phyloP scores from a whole-genome alignment of 352 stramenopile genomes.

The Ophiocytium majus region DNA sequence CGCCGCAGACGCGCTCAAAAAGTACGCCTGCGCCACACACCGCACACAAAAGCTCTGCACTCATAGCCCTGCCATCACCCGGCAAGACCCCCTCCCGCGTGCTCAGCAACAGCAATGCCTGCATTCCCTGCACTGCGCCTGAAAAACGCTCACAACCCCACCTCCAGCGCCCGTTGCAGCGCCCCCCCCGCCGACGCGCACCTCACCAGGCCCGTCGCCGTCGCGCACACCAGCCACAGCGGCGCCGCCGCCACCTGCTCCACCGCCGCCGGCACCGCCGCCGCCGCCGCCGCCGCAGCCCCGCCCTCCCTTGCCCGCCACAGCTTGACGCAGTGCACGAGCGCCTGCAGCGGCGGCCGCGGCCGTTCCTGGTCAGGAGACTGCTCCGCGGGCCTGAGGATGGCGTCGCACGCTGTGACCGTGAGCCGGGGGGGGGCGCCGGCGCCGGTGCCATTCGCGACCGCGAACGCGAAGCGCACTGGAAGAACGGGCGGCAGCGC shows the following conservation, averaged over 20 bases:
- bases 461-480: slow-evolving; percentile 3
- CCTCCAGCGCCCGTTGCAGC: background rate
- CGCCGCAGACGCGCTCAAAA: too few species aligned
- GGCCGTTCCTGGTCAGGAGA: background rate
- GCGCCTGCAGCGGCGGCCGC: background rate
- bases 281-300: too few species aligned
- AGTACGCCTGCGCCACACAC: too few species aligned
- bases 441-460: background rate
- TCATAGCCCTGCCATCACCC: too few species aligned
- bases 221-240: background rate
- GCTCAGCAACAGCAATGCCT: too few species aligned
- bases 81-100: too few species aligned
- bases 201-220: background rate
- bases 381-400: background rate
- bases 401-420: background rate
- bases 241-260: background rate
- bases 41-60: too few species aligned
- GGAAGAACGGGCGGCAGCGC: background rate
- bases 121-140: too few species aligned
- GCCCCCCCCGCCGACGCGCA: background rate
- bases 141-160: background rate
- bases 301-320: background rate
- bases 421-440: background rate
- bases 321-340: slow-evolving; percentile 18
- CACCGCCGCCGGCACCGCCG: background rate